Base-by-base conservation (phyloP, 169 alveolate species). In the Eimeria sp. region DNA sequence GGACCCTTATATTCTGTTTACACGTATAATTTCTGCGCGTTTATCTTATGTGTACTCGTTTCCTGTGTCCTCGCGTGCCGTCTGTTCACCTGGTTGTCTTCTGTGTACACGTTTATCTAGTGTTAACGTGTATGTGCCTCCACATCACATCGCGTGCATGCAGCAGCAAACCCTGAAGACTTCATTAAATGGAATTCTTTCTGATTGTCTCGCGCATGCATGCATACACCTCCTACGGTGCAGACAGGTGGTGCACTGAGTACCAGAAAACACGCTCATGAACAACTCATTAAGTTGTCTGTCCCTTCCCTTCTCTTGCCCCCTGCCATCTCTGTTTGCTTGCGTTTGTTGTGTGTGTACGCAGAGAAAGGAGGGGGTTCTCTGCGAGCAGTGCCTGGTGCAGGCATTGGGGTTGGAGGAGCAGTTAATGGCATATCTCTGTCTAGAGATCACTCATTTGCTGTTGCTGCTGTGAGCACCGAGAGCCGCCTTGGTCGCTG, bases 391-490 rank as follows among this genome's bases (percentile, higher is more conserved):
- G 2, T 85, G 33, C 64, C 30, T 0, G 77, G 54, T 33, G 91
- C 91, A 33, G 18, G 52, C 30, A 68, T 37, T 30, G 78, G 58
- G 52, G 91, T 40, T 30, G 91, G 60, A 3, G 95, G 95, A 16
- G 58, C 62, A 23, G 90, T 90, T 16, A 58, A 76, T 4, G 80
- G 66, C 37, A 60, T 90, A 8, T 43, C 76, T n/a, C 64, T 90
- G 25, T 58, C 95, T 33, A 62, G 68, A 1, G 58, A 58, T n/a
- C n/a, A 77, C 37, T 27, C 64, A 1, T 60, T 77, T 37, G 71
- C 76, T 18, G 95, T 77, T 43, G 95, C 95, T 60, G 95, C 89
- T 52, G 90, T 90, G 43, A 77, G 95, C 90, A 90, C 72, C 0
- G 95, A 90, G 33, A 90, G 95, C 83, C 80, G 90, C 2, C n/a